phyloP scores from a whole-genome alignment of 2,329 filamentous ascomycete species.

The Sporothrix humicola region DNA sequence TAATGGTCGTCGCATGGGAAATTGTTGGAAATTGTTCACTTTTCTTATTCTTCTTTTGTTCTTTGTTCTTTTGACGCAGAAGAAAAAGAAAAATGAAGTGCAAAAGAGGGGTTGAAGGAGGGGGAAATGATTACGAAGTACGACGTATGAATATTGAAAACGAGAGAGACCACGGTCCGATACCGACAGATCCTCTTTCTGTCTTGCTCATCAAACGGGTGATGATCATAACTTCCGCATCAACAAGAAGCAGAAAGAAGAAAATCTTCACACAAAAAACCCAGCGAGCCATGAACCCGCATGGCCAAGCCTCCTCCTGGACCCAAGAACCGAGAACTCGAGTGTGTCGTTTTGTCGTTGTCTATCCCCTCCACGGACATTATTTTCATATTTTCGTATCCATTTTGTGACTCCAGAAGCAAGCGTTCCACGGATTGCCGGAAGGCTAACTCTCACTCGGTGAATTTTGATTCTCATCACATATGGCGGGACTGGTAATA shows the following conservation, averaged over 20 bases:
- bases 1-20: not conserved
- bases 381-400: not conserved
- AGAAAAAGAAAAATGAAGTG: not conserved
- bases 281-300: not conserved
- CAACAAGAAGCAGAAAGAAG: not conserved
- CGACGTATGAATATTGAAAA: not conserved
- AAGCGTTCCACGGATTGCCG: not conserved
- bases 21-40: not conserved
- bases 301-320: not conserved
- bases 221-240: not conserved
- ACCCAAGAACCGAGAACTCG: conserved; percentile 11
- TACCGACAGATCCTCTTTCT: not conserved
- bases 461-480: not conserved
- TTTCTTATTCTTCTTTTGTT: too few relatives aligned
- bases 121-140: not conserved
- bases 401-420: not conserved
- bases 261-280: not conserved
- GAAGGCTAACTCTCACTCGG: not conserved
- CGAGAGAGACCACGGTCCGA: not conserved
- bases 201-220: not conserved
- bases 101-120: not conserved
- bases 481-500: not conserved
- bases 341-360: not conserved
- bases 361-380: not conserved
- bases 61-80: not conserved